Conservation (phyloP, 208 protist species). For the Herpetomonas tarakana region DNA sequence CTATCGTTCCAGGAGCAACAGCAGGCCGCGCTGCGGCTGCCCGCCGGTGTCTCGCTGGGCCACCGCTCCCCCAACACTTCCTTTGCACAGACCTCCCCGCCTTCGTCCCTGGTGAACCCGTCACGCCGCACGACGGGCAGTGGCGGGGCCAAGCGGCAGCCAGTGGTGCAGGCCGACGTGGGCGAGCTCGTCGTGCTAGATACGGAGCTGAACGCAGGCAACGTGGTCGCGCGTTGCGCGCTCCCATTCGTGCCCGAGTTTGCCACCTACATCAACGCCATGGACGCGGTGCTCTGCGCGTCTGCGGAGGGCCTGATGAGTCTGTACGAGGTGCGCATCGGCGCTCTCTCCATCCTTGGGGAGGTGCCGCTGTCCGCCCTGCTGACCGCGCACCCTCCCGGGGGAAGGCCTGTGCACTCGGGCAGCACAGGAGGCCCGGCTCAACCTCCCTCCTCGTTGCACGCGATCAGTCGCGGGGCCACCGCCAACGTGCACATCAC, state of each 20-base stretch:
- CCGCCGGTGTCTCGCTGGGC: neutral
- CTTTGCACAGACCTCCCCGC: neutral
- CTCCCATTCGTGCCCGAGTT: constrained; percentile 75
- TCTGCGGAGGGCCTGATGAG: constrained; percentile 51
- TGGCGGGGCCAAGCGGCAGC: neutral
- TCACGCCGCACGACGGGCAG: neutral
- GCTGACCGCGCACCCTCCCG: constrained; percentile 2
- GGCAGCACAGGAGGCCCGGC: neutral
- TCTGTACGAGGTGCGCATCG: constrained; percentile 53
- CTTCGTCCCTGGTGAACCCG: neutral
- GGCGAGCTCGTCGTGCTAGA: constrained; percentile 35
- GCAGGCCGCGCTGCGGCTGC: neutral
- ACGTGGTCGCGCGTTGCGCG: constrained; percentile 46
- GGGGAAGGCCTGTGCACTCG: neutral
- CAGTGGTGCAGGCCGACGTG: constrained; percentile 15
- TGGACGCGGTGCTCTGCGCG: constrained; percentile 64
- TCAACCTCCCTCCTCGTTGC: neutral
- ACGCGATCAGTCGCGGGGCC: neutral
- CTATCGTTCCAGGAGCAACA: neutral
- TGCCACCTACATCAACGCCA: constrained; percentile 47
- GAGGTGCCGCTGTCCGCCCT: constrained; percentile 19
- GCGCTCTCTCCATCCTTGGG: constrained; percentile 36
- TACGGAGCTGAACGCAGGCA: constrained; percentile 24
- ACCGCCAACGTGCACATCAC: constrained; percentile 24
- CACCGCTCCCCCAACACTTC: neutral